phyloP scores from a whole-genome alignment of 2,329 filamentous ascomycete species.

The Xylaria digitata region DNA sequence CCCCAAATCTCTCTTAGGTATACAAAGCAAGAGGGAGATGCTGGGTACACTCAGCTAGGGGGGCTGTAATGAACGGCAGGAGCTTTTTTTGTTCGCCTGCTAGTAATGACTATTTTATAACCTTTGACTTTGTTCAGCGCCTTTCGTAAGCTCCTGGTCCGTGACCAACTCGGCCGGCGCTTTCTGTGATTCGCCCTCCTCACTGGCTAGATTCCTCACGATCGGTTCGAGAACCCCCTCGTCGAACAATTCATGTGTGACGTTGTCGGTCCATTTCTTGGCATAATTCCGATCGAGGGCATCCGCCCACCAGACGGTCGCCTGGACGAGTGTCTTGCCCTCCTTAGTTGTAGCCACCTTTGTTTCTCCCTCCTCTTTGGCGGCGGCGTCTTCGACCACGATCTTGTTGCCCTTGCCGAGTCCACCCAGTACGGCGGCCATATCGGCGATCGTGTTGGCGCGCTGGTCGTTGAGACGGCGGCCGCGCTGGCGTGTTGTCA shows the following conservation, averaged over 20 bases:
- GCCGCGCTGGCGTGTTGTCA: conserved; percentile 59
- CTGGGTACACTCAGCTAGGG: conserved; percentile 32
- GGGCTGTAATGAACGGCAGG: conserved; percentile 23
- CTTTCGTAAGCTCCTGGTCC: conserved; percentile 32
- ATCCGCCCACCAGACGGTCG: conserved; percentile 65
- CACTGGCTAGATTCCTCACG: conserved; percentile 7
- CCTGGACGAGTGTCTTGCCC: conserved; percentile 50
- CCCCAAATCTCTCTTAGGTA: conserved; percentile 27
- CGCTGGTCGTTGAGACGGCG: conserved; percentile 68
- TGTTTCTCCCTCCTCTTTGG: conserved; percentile 24
- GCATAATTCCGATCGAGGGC: conserved; percentile 61
- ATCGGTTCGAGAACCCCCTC: conserved; percentile 37
- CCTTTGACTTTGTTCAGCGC: conserved; percentile 16
- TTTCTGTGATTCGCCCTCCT: conserved; percentile 14
- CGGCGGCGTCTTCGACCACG: conserved; percentile 37
- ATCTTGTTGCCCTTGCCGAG: conserved; percentile 64
- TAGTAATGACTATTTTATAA: conserved; percentile 27
- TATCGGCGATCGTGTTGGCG: conserved; percentile 71
- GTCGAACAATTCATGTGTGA: conserved; percentile 61
- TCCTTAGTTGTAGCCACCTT: not conserved
- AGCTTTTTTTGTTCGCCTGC: conserved; percentile 12
- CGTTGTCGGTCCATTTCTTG: conserved; percentile 63
- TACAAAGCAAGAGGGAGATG: conserved; percentile 27
- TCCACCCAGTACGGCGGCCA: conserved; percentile 68
- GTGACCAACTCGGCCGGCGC: conserved; percentile 28